A percentile compares a stretch with the other conserved stretches of the same genome.
Conservation (phyloP, 2,329 filamentous ascomycete genomes). For the Decorospora gaudefroyi region DNA sequence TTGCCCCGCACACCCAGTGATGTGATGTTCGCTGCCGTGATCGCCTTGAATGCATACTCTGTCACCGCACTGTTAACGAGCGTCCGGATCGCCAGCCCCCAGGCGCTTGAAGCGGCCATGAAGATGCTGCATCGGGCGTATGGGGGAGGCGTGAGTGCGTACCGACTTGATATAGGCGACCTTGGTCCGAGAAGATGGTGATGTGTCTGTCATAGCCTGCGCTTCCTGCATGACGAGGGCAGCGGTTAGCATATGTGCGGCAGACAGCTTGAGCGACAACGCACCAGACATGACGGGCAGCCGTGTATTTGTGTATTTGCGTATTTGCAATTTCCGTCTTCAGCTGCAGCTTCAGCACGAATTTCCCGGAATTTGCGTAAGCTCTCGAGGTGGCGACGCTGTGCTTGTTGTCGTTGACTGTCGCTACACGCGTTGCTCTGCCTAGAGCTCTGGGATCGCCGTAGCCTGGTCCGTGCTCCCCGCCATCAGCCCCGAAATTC, state of each 20-base stretch:
- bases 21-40: slow-evolving; percentile 99
- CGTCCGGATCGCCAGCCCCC: no score
- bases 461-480: slow-evolving; percentile 23
- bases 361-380: slow-evolving; percentile 37
- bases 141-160: slow-evolving; percentile 48
- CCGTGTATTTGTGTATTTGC: slow-evolving; percentile 33
- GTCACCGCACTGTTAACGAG: slow-evolving; percentile 26
- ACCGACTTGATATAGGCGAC: slow-evolving; percentile 99
- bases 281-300: slow-evolving; percentile 50
- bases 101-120: no score
- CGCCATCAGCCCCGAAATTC: slow-evolving; percentile 38
- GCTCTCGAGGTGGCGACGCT: slow-evolving; percentile 30
- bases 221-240: slow-evolving; percentile 39
- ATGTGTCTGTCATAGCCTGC: slow-evolving; percentile 95
- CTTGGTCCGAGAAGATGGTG: slow-evolving; percentile 99
- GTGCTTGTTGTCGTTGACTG: slow-evolving; percentile 29
- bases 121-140: slow-evolving; percentile 3
- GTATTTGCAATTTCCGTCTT: slow-evolving; percentile 19
- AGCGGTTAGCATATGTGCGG: slow-evolving; percentile 37
- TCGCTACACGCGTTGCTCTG: slow-evolving; percentile 43
- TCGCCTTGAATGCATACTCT: slow-evolving; percentile 99
- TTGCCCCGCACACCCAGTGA: slow-evolving; percentile 95
- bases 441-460: slow-evolving; percentile 40
- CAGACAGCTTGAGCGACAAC: slow-evolving; percentile 29
- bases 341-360: slow-evolving; percentile 42